Percentiles rank a stretch among this genome's conserved stretches.
phyloP scores from a whole-genome alignment of 345 rosid species.

The Microcos paniculata region DNA sequence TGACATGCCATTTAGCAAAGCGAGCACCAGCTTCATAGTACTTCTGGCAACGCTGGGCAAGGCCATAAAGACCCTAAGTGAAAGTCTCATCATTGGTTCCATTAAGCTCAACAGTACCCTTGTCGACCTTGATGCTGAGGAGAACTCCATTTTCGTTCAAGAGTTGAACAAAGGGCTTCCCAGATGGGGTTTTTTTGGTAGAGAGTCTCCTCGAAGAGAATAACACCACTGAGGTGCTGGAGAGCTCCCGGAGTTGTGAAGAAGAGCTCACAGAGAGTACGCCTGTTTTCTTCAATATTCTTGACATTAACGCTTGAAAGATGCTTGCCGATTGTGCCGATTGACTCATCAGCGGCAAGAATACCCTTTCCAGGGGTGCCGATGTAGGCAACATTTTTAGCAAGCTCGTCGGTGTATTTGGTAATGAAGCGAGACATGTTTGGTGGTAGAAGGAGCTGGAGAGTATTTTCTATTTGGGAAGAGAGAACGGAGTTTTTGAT shows the following conservation, averaged over 20 bases:
- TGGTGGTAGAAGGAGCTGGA: too few relatives aligned
- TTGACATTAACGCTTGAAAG: constrained; percentile 83
- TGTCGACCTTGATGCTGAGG: constrained; percentile 93
- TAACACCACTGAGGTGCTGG: constrained; percentile 71
- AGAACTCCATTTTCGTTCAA: constrained; percentile 83
- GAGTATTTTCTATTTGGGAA: too few relatives aligned
- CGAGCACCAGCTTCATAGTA: too few relatives aligned
- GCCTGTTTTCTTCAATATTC: constrained; percentile 80
- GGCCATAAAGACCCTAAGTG: too few relatives aligned
- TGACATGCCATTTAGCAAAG: too few relatives aligned
- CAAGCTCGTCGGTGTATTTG: constrained; percentile 94
- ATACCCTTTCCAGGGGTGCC: constrained; percentile 99
- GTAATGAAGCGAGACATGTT: too few relatives aligned
- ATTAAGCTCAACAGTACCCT: constrained; percentile 75
- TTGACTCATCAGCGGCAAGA: constrained; percentile 98
- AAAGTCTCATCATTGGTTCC: too few relatives aligned
- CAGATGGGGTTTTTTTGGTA: constrained; percentile 74
- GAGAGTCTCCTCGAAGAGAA: constrained; percentile 83
- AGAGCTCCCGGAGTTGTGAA: constrained; percentile 78
- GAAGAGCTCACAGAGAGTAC: constrained; percentile 87
- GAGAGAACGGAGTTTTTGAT: too few relatives aligned
- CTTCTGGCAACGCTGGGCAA: too few relatives aligned
- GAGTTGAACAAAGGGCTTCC: constrained; percentile 78
- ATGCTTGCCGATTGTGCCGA: constrained; percentile 95
- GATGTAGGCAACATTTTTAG: constrained; percentile 79